Base-by-base conservation (phyloP, 768 basidiomycete species). In the Tylopilus vinaceipallidus region DNA sequence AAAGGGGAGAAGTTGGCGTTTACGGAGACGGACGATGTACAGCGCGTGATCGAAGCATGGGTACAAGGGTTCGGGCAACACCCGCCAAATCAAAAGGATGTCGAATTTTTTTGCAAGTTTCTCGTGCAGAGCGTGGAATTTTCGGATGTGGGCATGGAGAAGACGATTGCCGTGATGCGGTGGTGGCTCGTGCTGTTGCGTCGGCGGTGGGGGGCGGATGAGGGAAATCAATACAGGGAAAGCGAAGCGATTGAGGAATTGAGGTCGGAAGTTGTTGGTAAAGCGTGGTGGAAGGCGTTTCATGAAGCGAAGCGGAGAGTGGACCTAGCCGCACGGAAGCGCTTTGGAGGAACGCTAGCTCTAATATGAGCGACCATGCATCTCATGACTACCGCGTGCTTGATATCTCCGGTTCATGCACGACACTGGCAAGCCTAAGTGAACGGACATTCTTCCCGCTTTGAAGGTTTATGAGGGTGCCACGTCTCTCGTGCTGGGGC, bases 251-350 rank as follows among this genome's bases (percentile, higher is more conserved):
- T 61, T 62, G 23, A 60, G 64, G 65, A 52, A 55, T 55, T 53
- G 65, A 70, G 71, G 62, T 68, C 70, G 30, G 63, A 71, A 42
- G 47, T 35, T 12, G 74, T 87, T 36, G 90, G 83, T 2, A 73
- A 74, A 61, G 80, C 80, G 33, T 95, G 92, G 93, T 95, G 91
- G 92, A 73, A 69, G 43, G 80, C 85, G 7, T 94, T 90, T 70
- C 71, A 78, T 50, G 78, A 79, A 26, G 82, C 91, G 3, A 89
- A 85, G 70, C 71, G 59, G 12, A 75, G 73, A 58, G 79, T 94
- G 69, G 86, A 91, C 56, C 71, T 66, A n/a, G 75, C 83, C 19
- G 78, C 80, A 6, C 74, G 77, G 53, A 78, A 76, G 64, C 80
- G 80, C 50, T 93, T 89, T 62, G 91, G 91, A 27, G 89, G 91